phyloP scores from a whole-genome alignment of 495 filamentous ascomycete species.

The Aspergillus kassunensis region DNA sequence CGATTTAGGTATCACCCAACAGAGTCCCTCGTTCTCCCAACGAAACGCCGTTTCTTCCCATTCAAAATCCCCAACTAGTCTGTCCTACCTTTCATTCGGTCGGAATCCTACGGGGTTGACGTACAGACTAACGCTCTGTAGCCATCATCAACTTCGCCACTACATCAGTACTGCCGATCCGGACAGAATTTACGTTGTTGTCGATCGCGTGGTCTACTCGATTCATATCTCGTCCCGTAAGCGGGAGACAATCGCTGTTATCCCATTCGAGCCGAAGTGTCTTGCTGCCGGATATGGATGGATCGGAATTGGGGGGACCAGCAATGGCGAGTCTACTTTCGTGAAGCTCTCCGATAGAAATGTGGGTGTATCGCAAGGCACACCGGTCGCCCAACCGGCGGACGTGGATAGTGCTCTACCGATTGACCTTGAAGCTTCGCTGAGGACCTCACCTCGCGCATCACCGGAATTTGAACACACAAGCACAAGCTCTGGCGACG shows the following conservation, averaged over 20 bases:
- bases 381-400: constrained; percentile 32
- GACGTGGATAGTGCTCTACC: constrained; percentile 62
- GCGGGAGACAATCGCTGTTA: constrained; percentile 67
- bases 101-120: not conserved
- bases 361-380: constrained; percentile 26
- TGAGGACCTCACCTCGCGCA: constrained; percentile 26
- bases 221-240: constrained; percentile 69
- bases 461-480: constrained; percentile 24
- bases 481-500: constrained; percentile 28
- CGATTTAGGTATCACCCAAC: constrained; percentile 52
- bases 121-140: constrained; percentile 33
- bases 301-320: constrained; percentile 81
- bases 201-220: constrained; percentile 65
- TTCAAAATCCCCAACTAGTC: constrained; percentile 70
- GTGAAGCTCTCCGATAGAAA: constrained; percentile 55
- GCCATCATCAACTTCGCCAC: constrained; percentile 90
- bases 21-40: constrained; percentile 55
- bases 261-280: constrained; percentile 81
- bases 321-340: constrained; percentile 78
- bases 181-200: constrained; percentile 78
- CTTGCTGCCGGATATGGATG: constrained; percentile 79
- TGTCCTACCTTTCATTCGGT: constrained; percentile 27
- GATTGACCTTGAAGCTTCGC: constrained; percentile 46
- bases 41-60: constrained; percentile 70
- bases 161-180: constrained; percentile 76